Percentiles rank a stretch among this genome's conserved stretches.
Evolutionary conservation across 108 stramenopile species (phyloP).

Genomic region (Skeletonema costatum): DNA sequence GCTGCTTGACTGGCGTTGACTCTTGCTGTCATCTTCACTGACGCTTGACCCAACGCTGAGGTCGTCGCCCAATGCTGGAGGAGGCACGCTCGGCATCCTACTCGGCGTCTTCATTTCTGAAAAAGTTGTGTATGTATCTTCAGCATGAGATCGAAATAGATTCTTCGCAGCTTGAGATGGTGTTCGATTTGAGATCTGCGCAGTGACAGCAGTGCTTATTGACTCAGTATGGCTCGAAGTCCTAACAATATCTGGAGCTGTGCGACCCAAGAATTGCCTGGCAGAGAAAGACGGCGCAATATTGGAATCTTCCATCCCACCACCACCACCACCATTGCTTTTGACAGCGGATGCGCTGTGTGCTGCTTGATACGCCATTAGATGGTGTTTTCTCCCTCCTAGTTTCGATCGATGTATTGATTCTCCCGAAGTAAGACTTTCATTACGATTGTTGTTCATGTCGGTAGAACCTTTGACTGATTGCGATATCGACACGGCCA

Average conservation of each 20-base stretch:
- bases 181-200: slow-evolving; percentile 45
- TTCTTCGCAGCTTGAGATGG: slow-evolving; percentile 16
- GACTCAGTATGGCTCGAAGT: slow-evolving; percentile 42
- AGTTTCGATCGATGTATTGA: not conserved
- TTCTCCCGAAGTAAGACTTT: not conserved
- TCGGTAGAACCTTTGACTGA: not conserved
- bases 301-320: not conserved
- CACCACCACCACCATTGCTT: slow-evolving; percentile 2
- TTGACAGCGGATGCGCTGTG: slow-evolving; percentile 23
- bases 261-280: slow-evolving; percentile 4
- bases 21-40: slow-evolving; percentile 16
- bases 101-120: not conserved
- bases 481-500: slow-evolving; percentile 67
- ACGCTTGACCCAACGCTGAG: slow-evolving; percentile 53
- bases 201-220: slow-evolving; percentile 41
- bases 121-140: not conserved
- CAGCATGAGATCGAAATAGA: not conserved
- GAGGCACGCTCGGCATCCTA: not conserved
- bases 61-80: slow-evolving; percentile 50
- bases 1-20: slow-evolving; percentile 32
- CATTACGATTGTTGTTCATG: slow-evolving; percentile 2
- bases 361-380: slow-evolving; percentile 58
- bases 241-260: slow-evolving; percentile 13
- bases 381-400: slow-evolving; percentile 38
- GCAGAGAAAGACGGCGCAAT: not conserved